phyloP scores from a whole-genome alignment of 1,284 basidiomycete genomes.

The Phylloboletellus chloephorus region DNA sequence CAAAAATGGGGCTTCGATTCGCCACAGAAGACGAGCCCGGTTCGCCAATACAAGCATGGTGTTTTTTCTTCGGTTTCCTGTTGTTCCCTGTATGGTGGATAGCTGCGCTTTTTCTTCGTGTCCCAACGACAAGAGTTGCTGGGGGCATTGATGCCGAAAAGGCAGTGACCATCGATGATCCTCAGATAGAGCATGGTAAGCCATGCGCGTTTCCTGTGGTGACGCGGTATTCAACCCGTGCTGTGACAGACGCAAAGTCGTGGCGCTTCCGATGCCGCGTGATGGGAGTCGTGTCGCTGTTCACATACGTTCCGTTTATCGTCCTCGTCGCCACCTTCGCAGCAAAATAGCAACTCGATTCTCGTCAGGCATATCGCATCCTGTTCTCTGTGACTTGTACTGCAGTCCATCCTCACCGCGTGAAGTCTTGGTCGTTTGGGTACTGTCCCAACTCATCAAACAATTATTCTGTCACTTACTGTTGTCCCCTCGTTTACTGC shows the following conservation, averaged over 20 bases:
- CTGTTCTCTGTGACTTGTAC: slow-evolving; percentile 21
- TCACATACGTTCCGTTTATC: slow-evolving; percentile 77
- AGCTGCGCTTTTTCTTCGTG: slow-evolving; percentile 50
- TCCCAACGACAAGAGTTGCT: slow-evolving; percentile 56
- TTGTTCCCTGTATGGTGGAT: slow-evolving; percentile 76
- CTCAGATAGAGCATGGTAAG: slow-evolving; percentile 70
- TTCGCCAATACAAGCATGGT: slow-evolving; percentile 66
- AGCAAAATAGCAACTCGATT: slow-evolving; percentile 28
- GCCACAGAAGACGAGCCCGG: slow-evolving; percentile 50
- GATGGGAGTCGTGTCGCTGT: slow-evolving; percentile 56
- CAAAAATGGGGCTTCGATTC: slow-evolving; percentile 56
- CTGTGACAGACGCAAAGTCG: slow-evolving; percentile 52
- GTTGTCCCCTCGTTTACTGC: slow-evolving; percentile 22
- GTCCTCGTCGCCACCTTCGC: slow-evolving; percentile 64
- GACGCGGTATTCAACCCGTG: slow-evolving; percentile 9
- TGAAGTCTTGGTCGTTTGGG: slow-evolving; percentile 18
- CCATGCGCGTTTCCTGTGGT: slow-evolving; percentile 11
- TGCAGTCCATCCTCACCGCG: slow-evolving; percentile 9
- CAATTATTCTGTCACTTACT: slow-evolving; percentile 20
- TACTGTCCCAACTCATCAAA: slow-evolving; percentile 14
- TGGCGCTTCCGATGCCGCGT: slow-evolving; percentile 72
- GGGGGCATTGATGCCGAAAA: slow-evolving; percentile 60
- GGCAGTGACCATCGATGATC: slow-evolving; percentile 68
- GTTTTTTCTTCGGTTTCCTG: slow-evolving; percentile 69
- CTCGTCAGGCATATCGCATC: slow-evolving; percentile 6